phyloP scores from a whole-genome alignment of 164 flowering plant species.

The Berberis vulgaris region DNA sequence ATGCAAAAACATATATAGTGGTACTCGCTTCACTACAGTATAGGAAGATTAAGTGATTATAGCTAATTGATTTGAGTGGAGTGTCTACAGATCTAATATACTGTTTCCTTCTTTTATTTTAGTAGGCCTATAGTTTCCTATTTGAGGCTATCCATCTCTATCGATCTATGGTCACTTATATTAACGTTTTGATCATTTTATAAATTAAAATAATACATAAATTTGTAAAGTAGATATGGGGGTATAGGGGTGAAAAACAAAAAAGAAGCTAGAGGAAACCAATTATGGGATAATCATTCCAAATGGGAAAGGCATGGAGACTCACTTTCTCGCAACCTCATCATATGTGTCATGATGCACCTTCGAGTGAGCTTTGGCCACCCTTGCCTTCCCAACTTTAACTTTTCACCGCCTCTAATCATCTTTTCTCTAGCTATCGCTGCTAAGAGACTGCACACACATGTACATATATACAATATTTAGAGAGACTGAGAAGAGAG shows the following conservation, averaged over 20 bases:
- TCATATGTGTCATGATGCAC: conserved; percentile 85
- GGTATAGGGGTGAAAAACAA: conserved; percentile 7
- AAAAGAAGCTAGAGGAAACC: conserved; percentile 25
- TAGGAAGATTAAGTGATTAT: background rate
- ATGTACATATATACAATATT: too few relatives aligned
- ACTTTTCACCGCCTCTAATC: conserved; percentile 58
- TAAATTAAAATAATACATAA: background rate
- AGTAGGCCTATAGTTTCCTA: conserved; percentile 1
- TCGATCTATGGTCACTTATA: background rate
- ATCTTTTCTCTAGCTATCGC: conserved; percentile 10
- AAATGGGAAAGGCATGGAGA: conserved; percentile 47
- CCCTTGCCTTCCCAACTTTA: conserved; percentile 27
- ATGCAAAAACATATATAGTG: too few relatives aligned
- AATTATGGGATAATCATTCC: conserved; percentile 90
- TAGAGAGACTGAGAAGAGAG: too few relatives aligned
- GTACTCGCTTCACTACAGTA: too few relatives aligned
- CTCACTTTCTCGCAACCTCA: conserved; percentile 42
- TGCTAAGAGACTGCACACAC: background rate
- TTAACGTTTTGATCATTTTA: background rate
- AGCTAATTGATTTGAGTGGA: background rate
- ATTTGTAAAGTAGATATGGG: background rate
- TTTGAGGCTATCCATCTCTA: background rate
- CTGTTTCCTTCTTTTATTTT: background rate
- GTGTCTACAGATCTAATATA: background rate
- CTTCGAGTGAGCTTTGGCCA: conserved; percentile 16